A percentile compares a stretch with the other conserved stretches of the same genome.
phyloP scores from a whole-genome alignment of 2,329 filamentous ascomycete genomes.

The Aspergillus hortae region DNA sequence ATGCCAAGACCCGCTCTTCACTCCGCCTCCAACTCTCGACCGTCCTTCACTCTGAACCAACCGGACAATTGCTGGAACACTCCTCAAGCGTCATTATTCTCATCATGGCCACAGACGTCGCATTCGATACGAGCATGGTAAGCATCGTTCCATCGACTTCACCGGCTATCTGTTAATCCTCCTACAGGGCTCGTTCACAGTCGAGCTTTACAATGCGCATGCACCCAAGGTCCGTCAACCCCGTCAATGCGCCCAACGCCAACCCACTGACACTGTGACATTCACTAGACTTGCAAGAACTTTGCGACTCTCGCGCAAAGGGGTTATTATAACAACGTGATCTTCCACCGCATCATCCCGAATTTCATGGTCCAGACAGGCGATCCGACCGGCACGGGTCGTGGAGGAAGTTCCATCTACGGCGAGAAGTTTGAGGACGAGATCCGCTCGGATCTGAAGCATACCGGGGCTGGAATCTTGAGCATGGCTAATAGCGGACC shows the following conservation, averaged over 20 bases:
- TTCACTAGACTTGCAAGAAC: constrained; percentile 70
- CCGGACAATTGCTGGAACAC: neutral
- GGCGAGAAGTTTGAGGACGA: constrained; percentile 94
- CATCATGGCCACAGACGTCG: constrained; percentile 71
- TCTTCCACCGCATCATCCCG: constrained; percentile 93
- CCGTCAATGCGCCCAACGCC: neutral
- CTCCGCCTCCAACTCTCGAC: constrained; percentile 6
- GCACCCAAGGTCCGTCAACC: constrained; percentile 61
- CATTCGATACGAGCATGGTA: constrained; percentile 84
- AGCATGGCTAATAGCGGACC: constrained; percentile 95
- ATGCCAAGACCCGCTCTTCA: constrained; percentile 20
- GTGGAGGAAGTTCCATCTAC: constrained; percentile 84
- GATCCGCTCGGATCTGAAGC: constrained; percentile 72
- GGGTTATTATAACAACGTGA: constrained; percentile 81
- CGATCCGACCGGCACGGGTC: constrained; percentile 89
- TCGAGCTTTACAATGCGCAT: constrained; percentile 88
- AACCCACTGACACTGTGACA: constrained; percentile 14
- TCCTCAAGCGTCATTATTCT: neutral
- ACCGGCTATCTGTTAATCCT: constrained; percentile 12
- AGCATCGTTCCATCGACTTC: constrained; percentile 9
- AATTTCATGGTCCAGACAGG: constrained; percentile 96
- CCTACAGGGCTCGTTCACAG: constrained; percentile 68
- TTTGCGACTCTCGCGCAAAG: constrained; percentile 75
- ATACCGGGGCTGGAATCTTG: constrained; percentile 89
- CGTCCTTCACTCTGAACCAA: neutral